phyloP scores from a whole-genome alignment of 495 filamentous ascomycete genomes.

The Hypoxylon intermedium region DNA sequence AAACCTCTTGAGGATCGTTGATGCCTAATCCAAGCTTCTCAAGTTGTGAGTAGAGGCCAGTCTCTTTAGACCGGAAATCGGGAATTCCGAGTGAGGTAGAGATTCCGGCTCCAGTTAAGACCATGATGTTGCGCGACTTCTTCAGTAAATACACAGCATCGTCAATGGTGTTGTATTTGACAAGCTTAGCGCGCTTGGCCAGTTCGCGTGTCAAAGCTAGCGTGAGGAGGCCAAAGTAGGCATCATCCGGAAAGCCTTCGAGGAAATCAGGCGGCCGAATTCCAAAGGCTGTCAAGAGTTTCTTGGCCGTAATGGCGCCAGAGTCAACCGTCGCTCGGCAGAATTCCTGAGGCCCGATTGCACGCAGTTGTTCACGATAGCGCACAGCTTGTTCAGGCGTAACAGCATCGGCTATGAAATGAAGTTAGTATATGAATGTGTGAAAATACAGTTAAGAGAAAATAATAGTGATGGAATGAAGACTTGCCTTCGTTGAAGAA shows the following conservation, averaged over 20 bases:
- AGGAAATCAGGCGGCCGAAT: conserved; percentile 78
- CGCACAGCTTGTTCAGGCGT: conserved; percentile 73
- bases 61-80: conserved; percentile 86
- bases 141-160: conserved; percentile 83
- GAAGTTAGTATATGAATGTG: conserved; percentile 25
- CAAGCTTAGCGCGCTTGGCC: conserved; percentile 78
- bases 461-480: conserved; percentile 33
- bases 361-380: conserved; percentile 73
- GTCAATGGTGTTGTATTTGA: conserved; percentile 82
- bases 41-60: conserved; percentile 85
- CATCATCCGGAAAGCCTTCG: conserved; percentile 74
- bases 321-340: conserved; percentile 73
- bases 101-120: conserved; percentile 94
- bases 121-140: conserved; percentile 81
- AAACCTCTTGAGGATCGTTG: conserved; percentile 88
- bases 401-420: conserved; percentile 64
- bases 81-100: conserved; percentile 89
- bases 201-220: conserved; percentile 84
- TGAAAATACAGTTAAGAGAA: conserved; percentile 27
- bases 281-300: conserved; percentile 91
- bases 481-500: conserved; percentile 62
- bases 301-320: conserved; percentile 74
- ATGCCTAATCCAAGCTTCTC: conserved; percentile 68
- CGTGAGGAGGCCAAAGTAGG: conserved; percentile 75
- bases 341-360: conserved; percentile 78